These are phyloP conservation scores for Tylopilus rubrobrunneus DNA, from an alignment of 768 basidiomycete species.

Conservation along the genomic window DNA sequence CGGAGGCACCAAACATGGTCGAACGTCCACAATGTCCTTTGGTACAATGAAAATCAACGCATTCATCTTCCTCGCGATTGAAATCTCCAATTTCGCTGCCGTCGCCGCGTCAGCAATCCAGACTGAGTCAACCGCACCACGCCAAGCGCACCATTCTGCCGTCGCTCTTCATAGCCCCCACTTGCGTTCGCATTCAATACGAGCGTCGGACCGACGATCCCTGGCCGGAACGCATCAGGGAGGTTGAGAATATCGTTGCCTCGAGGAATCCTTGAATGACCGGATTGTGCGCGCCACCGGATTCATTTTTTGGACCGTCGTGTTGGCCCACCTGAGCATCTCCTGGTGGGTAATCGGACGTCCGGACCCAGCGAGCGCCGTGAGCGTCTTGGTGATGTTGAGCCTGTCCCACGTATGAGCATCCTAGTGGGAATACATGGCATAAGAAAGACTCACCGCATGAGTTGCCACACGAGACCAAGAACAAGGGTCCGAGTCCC, in stretches of 20 bases:
- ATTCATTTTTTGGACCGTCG: constrained; percentile 73
- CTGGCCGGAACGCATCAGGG: constrained; percentile 85
- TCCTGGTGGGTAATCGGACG: constrained; percentile 87
- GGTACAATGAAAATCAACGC: constrained; percentile 95
- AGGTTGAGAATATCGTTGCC: constrained; percentile 93
- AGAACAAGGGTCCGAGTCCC: constrained; percentile 87
- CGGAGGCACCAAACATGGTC: constrained; percentile 74
- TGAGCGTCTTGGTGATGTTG: constrained; percentile 89
- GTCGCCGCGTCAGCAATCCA: not conserved
- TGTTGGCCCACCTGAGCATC: constrained; percentile 95
- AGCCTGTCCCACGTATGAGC: constrained; percentile 40
- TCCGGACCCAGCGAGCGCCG: constrained; percentile 64
- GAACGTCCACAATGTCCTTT: constrained; percentile 94
- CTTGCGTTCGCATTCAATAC: constrained; percentile 57
- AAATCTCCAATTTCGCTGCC: constrained; percentile 95
- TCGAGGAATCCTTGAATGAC: constrained; percentile 89
- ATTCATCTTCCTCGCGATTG: constrained; percentile 97
- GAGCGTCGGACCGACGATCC: constrained; percentile 88
- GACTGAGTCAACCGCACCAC: not conserved
- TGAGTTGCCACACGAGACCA: constrained; percentile 96
- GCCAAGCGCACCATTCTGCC: constrained; percentile 75
- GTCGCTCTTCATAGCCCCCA: constrained; percentile 81
- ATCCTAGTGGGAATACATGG: too few species aligned
- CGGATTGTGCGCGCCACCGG: constrained; percentile 60
- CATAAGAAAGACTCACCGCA: constrained; percentile 58